Percentiles rank a stretch among this genome's conserved stretches.
These are phyloP conservation scores for Tetradesmus lagerheimii DNA, from an alignment of 139 green algal species.

Conservation along the genomic window DNA sequence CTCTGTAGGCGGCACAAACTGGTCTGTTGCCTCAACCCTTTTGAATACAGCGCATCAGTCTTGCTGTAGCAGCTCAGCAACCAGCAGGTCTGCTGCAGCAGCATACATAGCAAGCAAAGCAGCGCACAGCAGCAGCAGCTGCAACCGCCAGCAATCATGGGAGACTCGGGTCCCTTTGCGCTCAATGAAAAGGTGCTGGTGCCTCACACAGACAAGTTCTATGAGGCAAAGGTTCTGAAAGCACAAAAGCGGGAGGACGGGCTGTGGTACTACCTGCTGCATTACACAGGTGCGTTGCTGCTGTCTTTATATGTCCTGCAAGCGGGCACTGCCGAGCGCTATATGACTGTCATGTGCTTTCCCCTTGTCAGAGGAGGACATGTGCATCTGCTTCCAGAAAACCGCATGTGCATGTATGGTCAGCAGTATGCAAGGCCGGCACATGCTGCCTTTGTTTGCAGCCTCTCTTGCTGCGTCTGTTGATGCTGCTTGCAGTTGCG, in stretches of 20 bases:
- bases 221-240: conserved; percentile 78
- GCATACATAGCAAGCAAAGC: background rate
- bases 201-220: conserved; percentile 79
- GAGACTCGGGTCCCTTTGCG: background rate
- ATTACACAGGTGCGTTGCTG: conserved; percentile 64
- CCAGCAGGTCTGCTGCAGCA: background rate
- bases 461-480: too few species aligned
- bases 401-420: too few species aligned
- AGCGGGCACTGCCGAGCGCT: too few species aligned
- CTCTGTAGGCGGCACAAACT: background rate
- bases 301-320: background rate
- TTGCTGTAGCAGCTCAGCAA: background rate
- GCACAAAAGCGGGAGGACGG: conserved; percentile 56
- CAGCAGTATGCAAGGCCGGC: too few species aligned
- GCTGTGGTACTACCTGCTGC: conserved; percentile 76
- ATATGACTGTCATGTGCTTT: too few species aligned
- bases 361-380: too few species aligned
- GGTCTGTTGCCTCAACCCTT: too few species aligned
- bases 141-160: conserved; percentile 3
- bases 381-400: too few species aligned
- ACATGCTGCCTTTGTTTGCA: too few species aligned
- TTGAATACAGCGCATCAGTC: background rate
- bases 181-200: conserved; percentile 68
- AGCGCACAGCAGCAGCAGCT: background rate
- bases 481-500: too few species aligned